phyloP scores from a whole-genome alignment of 2,329 filamentous ascomycete genomes.

The Clonostachys sp. region DNA sequence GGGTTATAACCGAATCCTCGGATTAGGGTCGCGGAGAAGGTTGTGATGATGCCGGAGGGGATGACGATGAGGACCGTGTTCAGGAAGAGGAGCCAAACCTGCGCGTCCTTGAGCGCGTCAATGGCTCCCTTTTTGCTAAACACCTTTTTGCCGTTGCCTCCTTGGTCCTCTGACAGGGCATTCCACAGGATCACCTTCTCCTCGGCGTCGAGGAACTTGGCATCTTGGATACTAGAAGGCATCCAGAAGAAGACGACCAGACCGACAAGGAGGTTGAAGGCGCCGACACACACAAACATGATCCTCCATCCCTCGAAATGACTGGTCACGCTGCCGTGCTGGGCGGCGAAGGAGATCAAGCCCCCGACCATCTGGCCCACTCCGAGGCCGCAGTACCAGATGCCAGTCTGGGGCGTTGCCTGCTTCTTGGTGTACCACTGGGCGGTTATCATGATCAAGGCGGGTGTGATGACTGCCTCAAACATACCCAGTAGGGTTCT shows the following conservation, averaged over 20 bases:
- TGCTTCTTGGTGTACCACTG: constrained; percentile 34
- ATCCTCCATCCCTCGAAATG: constrained; percentile 38
- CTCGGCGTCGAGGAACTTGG: constrained; percentile 10
- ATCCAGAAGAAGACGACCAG: constrained; percentile 34
- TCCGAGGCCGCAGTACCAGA: constrained; percentile 20
- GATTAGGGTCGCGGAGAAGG: constrained; percentile 21
- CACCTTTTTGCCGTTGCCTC: constrained; percentile 32
- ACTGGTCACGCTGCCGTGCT: constrained; percentile 31
- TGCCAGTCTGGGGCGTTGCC: constrained; percentile 37
- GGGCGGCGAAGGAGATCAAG: constrained; percentile 44
- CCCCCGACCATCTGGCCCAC: constrained; percentile 31
- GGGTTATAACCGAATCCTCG: constrained; percentile 24
- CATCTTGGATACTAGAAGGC: constrained; percentile 23
- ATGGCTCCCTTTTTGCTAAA: constrained; percentile 31
- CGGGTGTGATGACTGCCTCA: constrained; percentile 41
- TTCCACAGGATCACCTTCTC: constrained; percentile 42
- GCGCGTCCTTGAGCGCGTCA: constrained; percentile 31
- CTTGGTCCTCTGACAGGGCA: constrained; percentile 47
- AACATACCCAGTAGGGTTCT: constrained; percentile 40
- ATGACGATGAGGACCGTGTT: constrained; percentile 14
- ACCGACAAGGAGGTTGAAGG: constrained; percentile 38
- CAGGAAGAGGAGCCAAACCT: constrained; percentile 32
- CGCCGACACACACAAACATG: constrained; percentile 47
- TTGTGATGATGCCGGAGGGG: constrained; percentile 24
- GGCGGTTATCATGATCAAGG: constrained; percentile 43